Conservation (phyloP, 1,284 basidiomycete species). For the Takashimella tepidaria region DNA sequence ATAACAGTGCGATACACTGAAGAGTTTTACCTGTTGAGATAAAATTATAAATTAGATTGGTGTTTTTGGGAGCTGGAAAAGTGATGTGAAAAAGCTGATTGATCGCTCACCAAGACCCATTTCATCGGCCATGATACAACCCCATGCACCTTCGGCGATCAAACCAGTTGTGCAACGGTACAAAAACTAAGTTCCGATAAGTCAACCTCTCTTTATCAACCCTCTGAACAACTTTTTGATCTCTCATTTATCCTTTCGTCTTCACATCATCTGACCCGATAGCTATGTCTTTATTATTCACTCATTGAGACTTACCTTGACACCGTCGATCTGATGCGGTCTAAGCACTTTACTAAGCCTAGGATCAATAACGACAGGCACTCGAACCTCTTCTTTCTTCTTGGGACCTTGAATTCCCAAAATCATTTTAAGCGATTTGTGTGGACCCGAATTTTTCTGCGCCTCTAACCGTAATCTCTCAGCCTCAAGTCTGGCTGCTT, state of each 20-base stretch:
- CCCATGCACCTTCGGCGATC: conserved; percentile 85
- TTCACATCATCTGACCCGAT: too few relatives aligned
- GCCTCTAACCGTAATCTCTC: conserved; percentile 54
- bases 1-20: conserved; percentile 93
- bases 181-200: too few relatives aligned
- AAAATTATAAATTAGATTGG: neutral
- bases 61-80: too few relatives aligned
- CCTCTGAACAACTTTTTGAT: neutral
- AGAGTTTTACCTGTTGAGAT: conserved; percentile 79
- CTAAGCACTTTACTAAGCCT: conserved; percentile 77
- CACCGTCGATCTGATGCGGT: conserved; percentile 97
- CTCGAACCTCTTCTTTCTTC: conserved; percentile 67
- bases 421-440: conserved; percentile 81
- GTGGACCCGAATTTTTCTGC: conserved; percentile 66
- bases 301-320: conserved; percentile 61
- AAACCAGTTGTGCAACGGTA: conserved; percentile 93
- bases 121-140: conserved; percentile 98
- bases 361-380: conserved; percentile 95
- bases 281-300: neutral
- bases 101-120: conserved; percentile 83
- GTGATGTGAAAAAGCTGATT: conserved; percentile 7
- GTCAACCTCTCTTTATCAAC: too few relatives aligned
- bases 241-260: too few relatives aligned
- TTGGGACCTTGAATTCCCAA: conserved; percentile 66
- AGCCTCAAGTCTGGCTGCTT: conserved; percentile 52